A percentile compares a stretch with the other conserved stretches of the same genome.
These are phyloP conservation scores for Pisolithus thermaeus DNA, from an alignment of 1,284 basidiomycete species.

Conservation along the genomic window DNA sequence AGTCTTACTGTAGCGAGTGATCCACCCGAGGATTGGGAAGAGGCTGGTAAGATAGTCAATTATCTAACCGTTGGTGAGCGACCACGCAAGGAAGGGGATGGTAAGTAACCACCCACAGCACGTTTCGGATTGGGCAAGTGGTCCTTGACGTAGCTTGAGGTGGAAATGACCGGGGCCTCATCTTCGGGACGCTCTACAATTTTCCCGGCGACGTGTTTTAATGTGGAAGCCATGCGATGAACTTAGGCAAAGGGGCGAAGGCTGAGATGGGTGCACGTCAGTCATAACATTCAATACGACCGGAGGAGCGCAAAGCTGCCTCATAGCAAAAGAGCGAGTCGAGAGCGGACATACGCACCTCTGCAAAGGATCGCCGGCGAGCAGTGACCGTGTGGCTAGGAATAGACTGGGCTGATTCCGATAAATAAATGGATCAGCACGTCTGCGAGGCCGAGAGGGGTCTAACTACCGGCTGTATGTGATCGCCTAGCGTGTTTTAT, in stretches of 20 bases:
- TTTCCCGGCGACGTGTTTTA: conserved; percentile 51
- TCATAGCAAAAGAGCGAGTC: no score
- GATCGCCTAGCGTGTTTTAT: background rate
- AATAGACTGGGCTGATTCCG: no score
- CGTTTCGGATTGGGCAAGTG: conserved; percentile 39
- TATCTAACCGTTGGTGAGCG: conserved; percentile 34
- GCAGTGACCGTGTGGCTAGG: no score
- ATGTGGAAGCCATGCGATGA: conserved; percentile 36
- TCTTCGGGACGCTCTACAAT: conserved; percentile 58
- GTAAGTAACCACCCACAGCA: conserved; percentile 35
- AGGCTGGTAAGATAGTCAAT: conserved; percentile 59
- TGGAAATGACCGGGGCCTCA: conserved; percentile 49
- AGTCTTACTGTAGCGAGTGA: conserved; percentile 71
- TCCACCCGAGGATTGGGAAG: conserved; percentile 84
- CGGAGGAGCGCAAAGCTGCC: no score
- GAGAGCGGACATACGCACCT: no score
- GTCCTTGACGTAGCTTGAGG: conserved; percentile 46
- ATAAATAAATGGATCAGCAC: no score
- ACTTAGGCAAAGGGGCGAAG: background rate
- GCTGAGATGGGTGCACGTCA: background rate
- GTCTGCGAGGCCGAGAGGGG: no score
- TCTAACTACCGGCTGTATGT: no score
- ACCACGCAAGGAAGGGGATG: conserved; percentile 5
- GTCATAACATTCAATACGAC: no score
- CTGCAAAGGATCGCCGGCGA: no score